A percentile compares a stretch with the other conserved stretches of the same genome.
Evolutionary conservation across 768 basidiomycete genomes (phyloP).

Genomic region (Boletellus emodensis): DNA sequence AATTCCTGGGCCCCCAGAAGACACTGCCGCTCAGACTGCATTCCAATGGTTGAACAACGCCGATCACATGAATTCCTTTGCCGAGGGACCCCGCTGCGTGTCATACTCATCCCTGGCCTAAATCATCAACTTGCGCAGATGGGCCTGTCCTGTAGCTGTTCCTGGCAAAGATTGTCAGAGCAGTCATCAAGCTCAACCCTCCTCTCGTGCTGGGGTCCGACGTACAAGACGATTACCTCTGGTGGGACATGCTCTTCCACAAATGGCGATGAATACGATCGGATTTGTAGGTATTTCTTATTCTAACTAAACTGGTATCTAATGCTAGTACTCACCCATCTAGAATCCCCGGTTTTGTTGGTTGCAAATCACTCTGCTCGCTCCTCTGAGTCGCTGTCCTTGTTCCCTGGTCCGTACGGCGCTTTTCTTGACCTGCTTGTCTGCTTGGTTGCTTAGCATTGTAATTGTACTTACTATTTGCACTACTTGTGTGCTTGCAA

Average conservation of each 20-base stretch:
- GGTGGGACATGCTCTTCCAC: slow-evolving; percentile 73
- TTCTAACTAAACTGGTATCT: too few species aligned
- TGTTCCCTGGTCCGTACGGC: too few species aligned
- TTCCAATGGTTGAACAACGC: slow-evolving; percentile 29
- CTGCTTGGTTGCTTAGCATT: too few species aligned
- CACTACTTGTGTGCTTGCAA: too few species aligned
- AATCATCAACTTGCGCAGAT: slow-evolving; percentile 35
- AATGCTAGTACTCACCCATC: too few species aligned
- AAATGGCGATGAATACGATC: slow-evolving; percentile 10
- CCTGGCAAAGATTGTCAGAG: slow-evolving; percentile 47
- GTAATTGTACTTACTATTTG: too few species aligned
- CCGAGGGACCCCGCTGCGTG: slow-evolving; percentile 43
- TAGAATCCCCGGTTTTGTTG: too few species aligned
- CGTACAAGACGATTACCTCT: slow-evolving; percentile 46
- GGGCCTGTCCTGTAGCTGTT: slow-evolving; percentile 69
- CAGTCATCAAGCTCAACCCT: slow-evolving; percentile 54
- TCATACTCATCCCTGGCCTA: background rate
- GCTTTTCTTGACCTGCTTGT: too few species aligned
- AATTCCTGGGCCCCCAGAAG: slow-evolving; percentile 20
- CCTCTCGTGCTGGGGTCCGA: slow-evolving; percentile 49
- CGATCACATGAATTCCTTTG: slow-evolving; percentile 34
- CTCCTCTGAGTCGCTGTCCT: too few species aligned
- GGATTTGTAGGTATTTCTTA: too few species aligned
- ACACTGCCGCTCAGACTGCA: slow-evolving; percentile 23
- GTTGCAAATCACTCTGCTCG: too few species aligned